A percentile compares a stretch with the other conserved stretches of the same genome.
phyloP scores from a whole-genome alignment of 1,284 basidiomycete species.

The Moniliella sp. region DNA sequence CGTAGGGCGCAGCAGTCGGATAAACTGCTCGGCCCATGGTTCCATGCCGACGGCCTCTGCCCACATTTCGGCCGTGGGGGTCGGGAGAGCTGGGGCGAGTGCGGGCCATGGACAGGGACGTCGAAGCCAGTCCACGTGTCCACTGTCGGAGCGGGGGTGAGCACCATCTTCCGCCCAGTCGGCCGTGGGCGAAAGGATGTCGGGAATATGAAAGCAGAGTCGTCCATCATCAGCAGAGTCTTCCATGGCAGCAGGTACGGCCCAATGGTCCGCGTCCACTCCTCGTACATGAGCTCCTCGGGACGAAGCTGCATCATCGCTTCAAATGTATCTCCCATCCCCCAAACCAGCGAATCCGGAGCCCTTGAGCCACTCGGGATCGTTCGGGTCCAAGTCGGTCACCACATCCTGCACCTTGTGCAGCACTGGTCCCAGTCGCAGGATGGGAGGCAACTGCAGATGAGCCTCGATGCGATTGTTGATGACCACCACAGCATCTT shows the following conservation, averaged over 20 bases:
- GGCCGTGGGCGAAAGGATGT: too few species aligned
- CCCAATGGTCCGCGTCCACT: slow-evolving; percentile 35
- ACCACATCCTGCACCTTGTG: slow-evolving; percentile 15
- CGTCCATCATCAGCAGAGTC: slow-evolving; percentile 50
- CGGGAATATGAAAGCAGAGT: too few species aligned
- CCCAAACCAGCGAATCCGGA: slow-evolving; percentile 10
- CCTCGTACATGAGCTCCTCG: slow-evolving; percentile 6
- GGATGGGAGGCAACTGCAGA: slow-evolving; percentile 24
- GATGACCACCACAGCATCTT: slow-evolving; percentile 17
- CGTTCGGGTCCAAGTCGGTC: slow-evolving; percentile 19
- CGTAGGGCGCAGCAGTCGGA: slow-evolving; percentile 7
- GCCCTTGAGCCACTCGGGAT: slow-evolving; percentile 15
- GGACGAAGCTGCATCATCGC: slow-evolving; percentile 1
- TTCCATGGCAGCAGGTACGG: slow-evolving; percentile 74
- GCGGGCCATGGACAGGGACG: too few species aligned
- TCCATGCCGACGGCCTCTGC: slow-evolving; percentile 11
- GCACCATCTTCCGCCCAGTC: too few species aligned
- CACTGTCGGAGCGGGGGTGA: too few species aligned
- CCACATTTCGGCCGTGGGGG: too few species aligned
- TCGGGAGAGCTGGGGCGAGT: too few species aligned
- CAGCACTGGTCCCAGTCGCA: slow-evolving; percentile 11
- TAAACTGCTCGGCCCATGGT: slow-evolving; percentile 9
- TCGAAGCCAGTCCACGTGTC: too few species aligned
- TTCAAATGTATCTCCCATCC: slow-evolving; percentile 2
- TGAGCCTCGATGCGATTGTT: slow-evolving; percentile 22